Conservation (phyloP, 2,329 filamentous ascomycete genomes). For the Stachybotrys elegans region DNA sequence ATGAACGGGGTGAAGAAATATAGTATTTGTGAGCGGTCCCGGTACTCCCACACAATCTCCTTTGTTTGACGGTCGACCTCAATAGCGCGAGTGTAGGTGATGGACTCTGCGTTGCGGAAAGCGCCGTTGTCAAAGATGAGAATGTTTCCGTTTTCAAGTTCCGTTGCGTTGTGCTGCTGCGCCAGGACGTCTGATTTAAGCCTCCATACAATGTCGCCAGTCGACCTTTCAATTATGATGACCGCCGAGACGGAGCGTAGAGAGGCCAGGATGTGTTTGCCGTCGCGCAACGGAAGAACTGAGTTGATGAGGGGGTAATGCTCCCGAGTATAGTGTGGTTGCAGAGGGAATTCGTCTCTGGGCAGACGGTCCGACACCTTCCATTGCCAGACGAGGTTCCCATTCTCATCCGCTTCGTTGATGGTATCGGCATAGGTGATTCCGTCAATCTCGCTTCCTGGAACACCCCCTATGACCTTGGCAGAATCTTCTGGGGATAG, state of each 20-base stretch:
- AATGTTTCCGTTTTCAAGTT: constrained; percentile 23
- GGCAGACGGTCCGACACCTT: constrained; percentile 20
- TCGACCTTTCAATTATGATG: constrained; percentile 19
- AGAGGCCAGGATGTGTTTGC: constrained; percentile 21
- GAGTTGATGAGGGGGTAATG: constrained; percentile 25
- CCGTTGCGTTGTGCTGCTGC: constrained; percentile 24
- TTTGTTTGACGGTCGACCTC: constrained; percentile 17
- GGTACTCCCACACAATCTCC: constrained; percentile 23
- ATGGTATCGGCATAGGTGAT: constrained; percentile 24
- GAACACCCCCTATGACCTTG: constrained; percentile 20
- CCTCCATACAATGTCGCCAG: constrained; percentile 22
- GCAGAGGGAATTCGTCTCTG: constrained; percentile 19
- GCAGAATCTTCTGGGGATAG: constrained; percentile 18
- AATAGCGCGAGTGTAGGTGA: constrained; percentile 20
- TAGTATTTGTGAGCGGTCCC: constrained; percentile 20
- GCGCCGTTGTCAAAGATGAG: constrained; percentile 24
- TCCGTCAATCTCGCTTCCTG: constrained; percentile 16
- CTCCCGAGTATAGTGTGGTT: constrained; percentile 23
- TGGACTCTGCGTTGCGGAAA: constrained; percentile 21
- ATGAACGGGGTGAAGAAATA: constrained; percentile 25
- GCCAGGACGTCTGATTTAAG: constrained; percentile 16
- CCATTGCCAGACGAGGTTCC: constrained; percentile 21
- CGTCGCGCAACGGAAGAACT: constrained; percentile 19
- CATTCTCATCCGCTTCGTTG: constrained; percentile 19
- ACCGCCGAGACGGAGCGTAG: constrained; percentile 22